Evolutionary conservation across 352 stramenopile genomes (phyloP), one percentile per base, ranked within the genome.

Genomic region (Phytopythium litorale): DNA sequence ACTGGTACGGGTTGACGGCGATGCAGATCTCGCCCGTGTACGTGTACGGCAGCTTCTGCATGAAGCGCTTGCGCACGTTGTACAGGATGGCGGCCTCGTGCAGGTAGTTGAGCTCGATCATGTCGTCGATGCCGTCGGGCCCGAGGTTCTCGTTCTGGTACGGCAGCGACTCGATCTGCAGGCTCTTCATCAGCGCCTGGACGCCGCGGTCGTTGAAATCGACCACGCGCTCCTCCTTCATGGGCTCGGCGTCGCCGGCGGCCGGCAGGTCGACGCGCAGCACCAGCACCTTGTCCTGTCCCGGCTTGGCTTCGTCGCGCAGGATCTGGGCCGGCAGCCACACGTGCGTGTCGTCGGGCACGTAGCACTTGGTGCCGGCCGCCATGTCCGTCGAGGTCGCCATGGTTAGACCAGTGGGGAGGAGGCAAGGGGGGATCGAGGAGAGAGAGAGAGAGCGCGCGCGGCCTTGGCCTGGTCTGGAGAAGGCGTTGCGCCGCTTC

Each of bases 11-110:
- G 74, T 99, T 99, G 52, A 98, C 87, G 2, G 97, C 96, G 64
- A 99, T 97, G 51, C 98, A 93, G 68, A 99, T 98, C 54, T 98
- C 94, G n/a, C 96, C 95, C 32, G 97, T 98, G 70, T 97, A 97
- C 37, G 96, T 98, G 81, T 99, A 99, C 1, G 96, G 96, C 35
- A 95, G 77, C 28, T 84, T 75, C 43, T 78, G 73, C 15, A 92
- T 70, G 65, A 96, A 97, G 32, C 89, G 79, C 69, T 72, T 76
- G 66, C 92, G 88, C 55, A 97, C 70, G 66, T 97, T 97, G 69
- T 81, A 97, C 19, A 97, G 62, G 59, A 97, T 96, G 52, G 88
- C 88, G 5, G 91, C 84, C 66, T 97, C 89, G 70, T 97, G 91
- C 23, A 97, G 77, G 68, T 97, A 93, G 74, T 91, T 93, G 62